phyloP scores from a whole-genome alignment of 2,329 filamentous ascomycete genomes.

The Neonectria hederae region DNA sequence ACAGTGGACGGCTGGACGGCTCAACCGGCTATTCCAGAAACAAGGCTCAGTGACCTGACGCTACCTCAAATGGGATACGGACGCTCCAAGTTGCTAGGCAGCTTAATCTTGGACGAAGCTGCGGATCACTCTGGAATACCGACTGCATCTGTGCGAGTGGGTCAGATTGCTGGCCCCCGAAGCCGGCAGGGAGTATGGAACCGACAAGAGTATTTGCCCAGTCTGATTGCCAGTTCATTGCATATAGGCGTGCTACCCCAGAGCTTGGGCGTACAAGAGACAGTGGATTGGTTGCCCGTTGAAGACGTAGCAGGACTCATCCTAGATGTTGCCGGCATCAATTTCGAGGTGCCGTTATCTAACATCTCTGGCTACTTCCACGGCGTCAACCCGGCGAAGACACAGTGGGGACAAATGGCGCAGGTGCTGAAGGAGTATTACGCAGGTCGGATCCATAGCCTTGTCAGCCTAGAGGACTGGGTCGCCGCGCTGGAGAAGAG shows the following conservation, averaged over 20 bases:
- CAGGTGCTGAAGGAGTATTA: background rate
- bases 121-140: background rate
- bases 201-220: background rate
- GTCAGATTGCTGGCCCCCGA: background rate
- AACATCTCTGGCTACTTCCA: background rate
- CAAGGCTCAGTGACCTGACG: background rate
- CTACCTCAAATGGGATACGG: background rate
- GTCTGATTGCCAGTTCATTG: background rate
- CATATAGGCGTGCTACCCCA: background rate
- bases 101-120: background rate
- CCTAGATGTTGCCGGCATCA: background rate
- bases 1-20: background rate
- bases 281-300: background rate
- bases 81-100: background rate
- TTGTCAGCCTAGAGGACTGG: background rate
- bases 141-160: background rate
- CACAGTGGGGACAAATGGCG: background rate
- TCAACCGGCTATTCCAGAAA: background rate
- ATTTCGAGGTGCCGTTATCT: background rate
- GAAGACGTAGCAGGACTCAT: background rate
- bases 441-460: background rate
- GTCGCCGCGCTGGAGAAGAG: background rate
- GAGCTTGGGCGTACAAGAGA: background rate
- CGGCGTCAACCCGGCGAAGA: background rate
- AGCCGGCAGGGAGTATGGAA: background rate